Conservation (phyloP, 306 rosid species). For the Mucuna pruriens region DNA sequence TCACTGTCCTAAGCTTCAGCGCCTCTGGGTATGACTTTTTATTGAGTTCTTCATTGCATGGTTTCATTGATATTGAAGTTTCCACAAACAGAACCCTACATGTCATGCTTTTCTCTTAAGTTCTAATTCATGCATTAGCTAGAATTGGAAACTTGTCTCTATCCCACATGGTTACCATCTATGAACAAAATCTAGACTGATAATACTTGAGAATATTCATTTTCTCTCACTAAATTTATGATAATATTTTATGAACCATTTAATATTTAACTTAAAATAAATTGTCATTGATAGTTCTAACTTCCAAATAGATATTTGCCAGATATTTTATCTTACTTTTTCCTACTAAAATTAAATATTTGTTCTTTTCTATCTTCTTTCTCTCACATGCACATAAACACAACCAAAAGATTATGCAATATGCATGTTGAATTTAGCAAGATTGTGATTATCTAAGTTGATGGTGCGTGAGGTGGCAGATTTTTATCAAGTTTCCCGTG, state of each 20-base stretch:
- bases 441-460: not conserved
- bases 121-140: constrained; percentile 17
- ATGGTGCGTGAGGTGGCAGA: not conserved
- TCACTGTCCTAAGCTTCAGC: constrained; percentile 67
- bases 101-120: constrained; percentile 8
- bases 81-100: not conserved
- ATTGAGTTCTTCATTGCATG: constrained; percentile 14
- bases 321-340: not conserved
- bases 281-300: not conserved
- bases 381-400: not conserved
- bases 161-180: not conserved
- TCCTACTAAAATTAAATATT: not conserved
- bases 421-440: not conserved
- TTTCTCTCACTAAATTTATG: not conserved
- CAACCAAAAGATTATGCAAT: not conserved
- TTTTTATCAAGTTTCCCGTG: constrained; percentile 4
- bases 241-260: not conserved
- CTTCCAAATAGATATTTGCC: not conserved
- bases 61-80: constrained; percentile 23
- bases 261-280: not conserved
- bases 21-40: constrained; percentile 70
- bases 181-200: not conserved
- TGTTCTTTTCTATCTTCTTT: not conserved
- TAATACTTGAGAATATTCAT: not conserved
- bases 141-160: not conserved